These are phyloP conservation scores for Filosporella fistucella DNA, from an alignment of 495 filamentous ascomycete genomes.

Conservation along the genomic window DNA sequence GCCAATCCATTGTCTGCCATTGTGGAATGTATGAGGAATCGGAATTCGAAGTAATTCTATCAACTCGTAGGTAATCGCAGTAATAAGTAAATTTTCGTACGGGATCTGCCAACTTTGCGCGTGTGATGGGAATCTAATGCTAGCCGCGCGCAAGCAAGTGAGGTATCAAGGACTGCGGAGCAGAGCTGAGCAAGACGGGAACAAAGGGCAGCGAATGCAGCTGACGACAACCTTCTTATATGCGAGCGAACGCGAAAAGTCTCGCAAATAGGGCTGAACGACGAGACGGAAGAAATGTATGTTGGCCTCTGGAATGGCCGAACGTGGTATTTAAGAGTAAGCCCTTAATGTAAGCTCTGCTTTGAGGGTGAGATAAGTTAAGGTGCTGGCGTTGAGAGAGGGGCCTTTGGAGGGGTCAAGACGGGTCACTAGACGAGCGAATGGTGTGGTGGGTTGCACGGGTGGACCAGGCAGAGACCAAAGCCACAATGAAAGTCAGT, in stretches of 20 bases:
- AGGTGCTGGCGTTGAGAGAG: too few species aligned
- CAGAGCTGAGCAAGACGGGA: background rate
- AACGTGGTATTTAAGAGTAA: background rate
- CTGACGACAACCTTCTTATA: too few species aligned
- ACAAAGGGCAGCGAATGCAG: background rate
- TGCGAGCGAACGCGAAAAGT: background rate
- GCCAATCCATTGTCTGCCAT: conserved; percentile 24
- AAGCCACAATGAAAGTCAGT: too few species aligned
- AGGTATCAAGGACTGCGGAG: background rate
- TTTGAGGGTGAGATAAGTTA: background rate
- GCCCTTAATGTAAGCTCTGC: background rate
- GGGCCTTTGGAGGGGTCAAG: too few species aligned
- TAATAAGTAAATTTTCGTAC: too few species aligned
- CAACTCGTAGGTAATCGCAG: background rate
- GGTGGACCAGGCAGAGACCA: too few species aligned
- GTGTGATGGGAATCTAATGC: background rate
- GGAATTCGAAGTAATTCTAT: background rate
- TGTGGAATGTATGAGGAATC: conserved; percentile 3
- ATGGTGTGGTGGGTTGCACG: too few species aligned
- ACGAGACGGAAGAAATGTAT: background rate
- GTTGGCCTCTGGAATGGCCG: background rate
- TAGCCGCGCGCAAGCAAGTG: background rate
- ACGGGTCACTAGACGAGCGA: too few species aligned
- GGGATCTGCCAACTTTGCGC: background rate
- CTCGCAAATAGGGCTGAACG: background rate